Percentiles rank a stretch among this genome's conserved stretches.
Evolutionary conservation across 2,329 filamentous ascomycete genomes (phyloP).

Genomic region (Aureobasidium leucospermi): DNA sequence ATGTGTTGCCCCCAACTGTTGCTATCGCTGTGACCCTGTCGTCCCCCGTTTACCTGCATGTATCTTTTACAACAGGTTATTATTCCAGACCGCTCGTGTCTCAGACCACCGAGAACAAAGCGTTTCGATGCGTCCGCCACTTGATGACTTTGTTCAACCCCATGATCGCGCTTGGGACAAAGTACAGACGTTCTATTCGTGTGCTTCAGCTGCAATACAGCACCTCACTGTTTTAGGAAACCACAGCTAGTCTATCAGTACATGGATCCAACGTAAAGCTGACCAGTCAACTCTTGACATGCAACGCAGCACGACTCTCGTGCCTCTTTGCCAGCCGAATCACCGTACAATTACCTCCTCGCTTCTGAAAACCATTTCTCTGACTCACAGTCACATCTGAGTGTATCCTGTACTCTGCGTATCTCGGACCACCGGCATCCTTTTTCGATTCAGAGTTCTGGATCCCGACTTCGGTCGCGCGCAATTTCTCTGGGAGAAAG

Average conservation of each 20-base stretch:
- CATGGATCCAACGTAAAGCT: neutral
- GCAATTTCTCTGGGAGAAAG: neutral
- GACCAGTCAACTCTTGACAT: neutral
- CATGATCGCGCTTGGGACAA: neutral
- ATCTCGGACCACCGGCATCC: constrained; percentile 2
- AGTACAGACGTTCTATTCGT: neutral
- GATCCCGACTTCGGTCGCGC: constrained; percentile 2
- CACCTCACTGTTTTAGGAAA: neutral
- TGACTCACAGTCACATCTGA: neutral
- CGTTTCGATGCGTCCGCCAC: no score
- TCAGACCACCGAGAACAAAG: neutral
- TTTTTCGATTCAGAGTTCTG: neutral
- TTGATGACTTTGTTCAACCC: neutral
- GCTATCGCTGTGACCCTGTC: neutral
- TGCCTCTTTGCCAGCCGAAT: neutral
- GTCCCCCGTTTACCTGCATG: neutral
- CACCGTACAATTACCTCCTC: neutral
- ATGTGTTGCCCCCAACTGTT: neutral
- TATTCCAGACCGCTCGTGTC: neutral
- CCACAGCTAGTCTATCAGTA: neutral
- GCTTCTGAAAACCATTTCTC: neutral
- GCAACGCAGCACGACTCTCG: neutral
- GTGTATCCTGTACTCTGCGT: neutral
- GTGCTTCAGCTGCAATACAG: neutral
- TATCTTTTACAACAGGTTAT: neutral